A percentile compares a stretch with the other conserved stretches of the same genome.
phyloP scores from a whole-genome alignment of 1,284 basidiomycete genomes.

The Marasmius fiardii region DNA sequence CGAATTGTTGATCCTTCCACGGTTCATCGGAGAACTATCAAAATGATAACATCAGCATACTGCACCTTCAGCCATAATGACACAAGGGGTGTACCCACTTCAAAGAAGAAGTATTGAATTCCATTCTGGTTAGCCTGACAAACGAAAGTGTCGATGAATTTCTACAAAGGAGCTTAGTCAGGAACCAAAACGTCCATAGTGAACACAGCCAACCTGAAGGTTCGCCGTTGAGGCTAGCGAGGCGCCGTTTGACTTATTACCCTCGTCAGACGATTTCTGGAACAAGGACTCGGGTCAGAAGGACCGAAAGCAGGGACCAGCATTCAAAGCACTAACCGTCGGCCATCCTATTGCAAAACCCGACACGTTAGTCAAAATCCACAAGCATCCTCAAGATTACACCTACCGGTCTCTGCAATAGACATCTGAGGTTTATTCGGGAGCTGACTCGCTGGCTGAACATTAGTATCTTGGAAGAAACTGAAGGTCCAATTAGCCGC shows the following conservation, averaged over 20 bases:
- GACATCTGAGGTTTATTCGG: constrained; percentile 32
- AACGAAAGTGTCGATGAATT: constrained; percentile 68
- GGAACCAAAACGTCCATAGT: background rate
- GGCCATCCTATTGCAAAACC: background rate
- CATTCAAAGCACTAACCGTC: constrained; percentile 19
- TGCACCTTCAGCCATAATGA: too few relatives aligned
- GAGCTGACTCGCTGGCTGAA: constrained; percentile 21
- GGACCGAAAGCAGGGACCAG: constrained; percentile 1
- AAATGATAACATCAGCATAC: background rate
- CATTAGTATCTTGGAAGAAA: constrained; percentile 29
- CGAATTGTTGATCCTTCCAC: constrained; percentile 54
- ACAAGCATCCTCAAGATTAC: constrained; percentile 36
- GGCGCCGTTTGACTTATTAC: constrained; percentile 44
- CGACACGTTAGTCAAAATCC: constrained; percentile 7
- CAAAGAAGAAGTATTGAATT: constrained; percentile 69
- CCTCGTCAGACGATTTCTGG: constrained; percentile 16
- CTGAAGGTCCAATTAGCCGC: constrained; percentile 27
- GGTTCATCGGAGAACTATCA: constrained; percentile 64
- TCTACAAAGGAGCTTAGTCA: constrained; percentile 24
- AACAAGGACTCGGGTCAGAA: background rate
- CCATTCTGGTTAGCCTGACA: constrained; percentile 70
- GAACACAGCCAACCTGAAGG: constrained; percentile 39
- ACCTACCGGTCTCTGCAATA: constrained; percentile 63
- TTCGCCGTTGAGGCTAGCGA: constrained; percentile 53
- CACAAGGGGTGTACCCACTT: constrained; percentile 27